Evolutionary conservation across 2,329 filamentous ascomycete species (phyloP), one percentile per base, ranked within the genome.

Genomic region (Fusarium citri): DNA sequence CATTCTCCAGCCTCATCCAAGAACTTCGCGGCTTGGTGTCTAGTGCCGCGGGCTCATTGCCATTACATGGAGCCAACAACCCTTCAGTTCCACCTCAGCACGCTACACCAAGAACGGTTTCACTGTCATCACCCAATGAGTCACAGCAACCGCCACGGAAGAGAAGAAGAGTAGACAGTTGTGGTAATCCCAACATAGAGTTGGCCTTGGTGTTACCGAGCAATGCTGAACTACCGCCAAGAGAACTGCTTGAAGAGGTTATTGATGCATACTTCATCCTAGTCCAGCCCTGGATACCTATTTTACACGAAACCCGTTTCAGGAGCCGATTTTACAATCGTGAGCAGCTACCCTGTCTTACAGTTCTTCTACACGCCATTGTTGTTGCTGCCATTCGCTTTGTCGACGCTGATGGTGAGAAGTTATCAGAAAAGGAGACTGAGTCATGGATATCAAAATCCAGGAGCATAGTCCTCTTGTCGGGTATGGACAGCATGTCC

Each of bases 281-380:
- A 6, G 62, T 73, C 6, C 72, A 73, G 26, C 72, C 72, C 31
- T 73, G 72, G 72, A 71, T 73, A 30, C 72, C 72, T 0, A 60
- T 73, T 0, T 30, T 73, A 0, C 72, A 73, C 11, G 72, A 73
- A n/a, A 74, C 72, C 0, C 67, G 67, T 0, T 73, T 73, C 41
- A 49, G 72, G 8, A 59, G 64, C 2, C 69, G 72, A 3, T 71
- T 73, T 12, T 63, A 71, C 14, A 73, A 59, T 2, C 56, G 68
- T 8, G 64, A 71, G 6, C 72, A 73, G 15, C 28, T 69, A 11
- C 69, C 69, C 3, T 63, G 31, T 3, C 56, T 73, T 0, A 51
- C 60, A 4, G 61, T 73, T 0, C 50, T 73, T 0, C 14, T 73
- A 0, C 71, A 73, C 8, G 71, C 72, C 3, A 73, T 73, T 4